Conservation (phyloP, 441 rosid species). For the Brassica hybrid region DNA sequence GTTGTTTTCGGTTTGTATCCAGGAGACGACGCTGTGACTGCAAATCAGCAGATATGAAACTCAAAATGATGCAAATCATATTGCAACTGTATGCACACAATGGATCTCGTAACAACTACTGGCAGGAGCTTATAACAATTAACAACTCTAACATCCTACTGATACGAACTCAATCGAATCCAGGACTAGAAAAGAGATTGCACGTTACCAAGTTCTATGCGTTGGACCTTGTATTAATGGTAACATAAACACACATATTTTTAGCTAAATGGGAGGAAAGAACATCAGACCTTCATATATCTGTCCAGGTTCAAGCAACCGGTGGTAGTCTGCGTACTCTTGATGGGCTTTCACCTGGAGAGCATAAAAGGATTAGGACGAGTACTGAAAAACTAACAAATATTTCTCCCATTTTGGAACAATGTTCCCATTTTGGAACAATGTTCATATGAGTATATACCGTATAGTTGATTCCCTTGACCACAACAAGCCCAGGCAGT, state of each 20-base stretch:
- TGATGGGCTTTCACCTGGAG: slow-evolving; percentile 12
- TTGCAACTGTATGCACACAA: too few species aligned
- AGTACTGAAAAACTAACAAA: neutral
- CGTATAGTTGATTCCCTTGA: slow-evolving; percentile 81
- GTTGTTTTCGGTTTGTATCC: slow-evolving; percentile 79
- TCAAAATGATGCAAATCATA: slow-evolving; percentile 6
- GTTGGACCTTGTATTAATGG: neutral
- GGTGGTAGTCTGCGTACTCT: slow-evolving; percentile 74
- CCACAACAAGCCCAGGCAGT: slow-evolving; percentile 63
- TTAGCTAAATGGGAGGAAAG: slow-evolving; percentile 6
- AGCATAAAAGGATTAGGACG: slow-evolving; percentile 45
- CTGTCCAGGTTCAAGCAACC: slow-evolving; percentile 70
- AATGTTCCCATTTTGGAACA: neutral
- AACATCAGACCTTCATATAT: slow-evolving; percentile 76
- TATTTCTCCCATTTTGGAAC: neutral
- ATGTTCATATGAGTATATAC: slow-evolving; percentile 37
- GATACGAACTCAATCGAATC: too few species aligned
- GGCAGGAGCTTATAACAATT: too few species aligned
- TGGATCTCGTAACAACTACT: too few species aligned
- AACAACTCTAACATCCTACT: too few species aligned
- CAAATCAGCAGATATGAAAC: slow-evolving; percentile 21
- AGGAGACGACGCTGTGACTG: slow-evolving; percentile 72
- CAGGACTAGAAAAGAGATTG: neutral
- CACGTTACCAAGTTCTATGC: neutral
- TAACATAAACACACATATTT: neutral